Conservation (phyloP, 768 basidiomycete species). For the Lactarius tabidus region DNA sequence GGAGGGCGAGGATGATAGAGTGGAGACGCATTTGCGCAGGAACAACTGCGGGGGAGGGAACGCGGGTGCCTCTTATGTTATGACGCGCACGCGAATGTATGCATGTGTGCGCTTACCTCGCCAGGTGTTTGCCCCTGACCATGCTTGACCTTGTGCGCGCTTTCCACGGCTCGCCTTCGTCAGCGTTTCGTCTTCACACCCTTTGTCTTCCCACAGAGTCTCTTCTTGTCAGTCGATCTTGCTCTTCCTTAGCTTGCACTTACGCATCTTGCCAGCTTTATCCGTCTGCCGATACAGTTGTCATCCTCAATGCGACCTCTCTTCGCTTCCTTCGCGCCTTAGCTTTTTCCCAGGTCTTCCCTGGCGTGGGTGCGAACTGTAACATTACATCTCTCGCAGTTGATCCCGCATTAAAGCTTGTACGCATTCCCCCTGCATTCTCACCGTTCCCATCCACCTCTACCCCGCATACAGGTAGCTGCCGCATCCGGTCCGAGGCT, state of each 20-base stretch:
- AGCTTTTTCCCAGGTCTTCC: constrained; percentile 79
- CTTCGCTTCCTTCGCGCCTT: constrained; percentile 65
- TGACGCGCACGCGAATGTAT: constrained; percentile 3
- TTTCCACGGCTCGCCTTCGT: constrained; percentile 50
- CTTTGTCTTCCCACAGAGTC: constrained; percentile 52
- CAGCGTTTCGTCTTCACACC: constrained; percentile 43
- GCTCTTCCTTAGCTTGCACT: constrained; percentile 1
- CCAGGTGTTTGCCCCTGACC: constrained; percentile 1
- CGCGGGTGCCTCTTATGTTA: not conserved
- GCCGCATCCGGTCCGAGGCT: constrained; percentile 64
- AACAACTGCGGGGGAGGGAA: constrained; percentile 9
- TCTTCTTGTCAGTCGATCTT: constrained; percentile 50
- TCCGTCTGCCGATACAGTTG: constrained; percentile 62
- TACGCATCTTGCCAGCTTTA: constrained; percentile 49
- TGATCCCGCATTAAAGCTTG: constrained; percentile 78
- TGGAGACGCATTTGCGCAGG: constrained; percentile 16
- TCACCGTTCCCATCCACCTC: not conserved
- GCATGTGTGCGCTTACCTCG: not conserved
- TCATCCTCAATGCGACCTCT: constrained; percentile 66
- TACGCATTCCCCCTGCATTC: constrained; percentile 38
- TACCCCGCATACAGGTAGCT: constrained; percentile 49
- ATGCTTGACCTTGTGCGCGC: constrained; percentile 49
- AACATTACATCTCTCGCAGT: constrained; percentile 59
- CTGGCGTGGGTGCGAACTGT: constrained; percentile 40
- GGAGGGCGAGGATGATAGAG: constrained; percentile 27